phyloP scores from a whole-genome alignment of 495 filamentous ascomycete genomes.

The Talaromyces proteolyticus region DNA sequence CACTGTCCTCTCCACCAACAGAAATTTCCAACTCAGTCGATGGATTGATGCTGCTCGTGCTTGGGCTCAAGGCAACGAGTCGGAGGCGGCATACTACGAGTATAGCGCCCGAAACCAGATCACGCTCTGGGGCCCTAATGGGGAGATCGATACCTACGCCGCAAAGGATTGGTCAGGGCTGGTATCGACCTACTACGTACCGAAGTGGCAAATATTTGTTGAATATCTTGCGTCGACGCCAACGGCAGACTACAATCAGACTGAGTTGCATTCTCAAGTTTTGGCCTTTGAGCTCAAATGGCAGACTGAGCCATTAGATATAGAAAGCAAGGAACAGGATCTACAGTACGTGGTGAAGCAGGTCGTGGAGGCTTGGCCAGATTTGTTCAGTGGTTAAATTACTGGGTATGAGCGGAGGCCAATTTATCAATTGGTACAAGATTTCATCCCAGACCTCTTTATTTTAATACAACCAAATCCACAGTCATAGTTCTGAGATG shows the following conservation, averaged over 20 bases:
- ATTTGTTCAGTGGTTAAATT: too few relatives aligned
- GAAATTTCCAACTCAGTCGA: constrained; percentile 32
- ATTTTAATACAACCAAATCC: too few relatives aligned
- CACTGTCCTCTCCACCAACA: constrained; percentile 35
- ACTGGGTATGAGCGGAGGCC: too few relatives aligned
- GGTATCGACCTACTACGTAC: constrained; percentile 38
- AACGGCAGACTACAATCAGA: constrained; percentile 20
- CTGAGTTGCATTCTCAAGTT: constrained; percentile 18
- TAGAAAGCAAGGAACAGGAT: too few relatives aligned
- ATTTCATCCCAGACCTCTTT: too few relatives aligned
- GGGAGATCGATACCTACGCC: constrained; percentile 45
- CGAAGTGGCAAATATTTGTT: constrained; percentile 41
- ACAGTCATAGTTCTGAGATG: too few relatives aligned
- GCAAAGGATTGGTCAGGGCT: constrained; percentile 44
- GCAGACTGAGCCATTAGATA: too few relatives aligned
- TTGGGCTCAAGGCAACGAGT: constrained; percentile 20
- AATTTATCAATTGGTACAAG: too few relatives aligned
- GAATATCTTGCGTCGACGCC: constrained; percentile 32
- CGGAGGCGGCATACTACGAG: constrained; percentile 31
- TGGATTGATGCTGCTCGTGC: constrained; percentile 36
- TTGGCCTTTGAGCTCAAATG: constrained; percentile 31
- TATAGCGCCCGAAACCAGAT: constrained; percentile 49
- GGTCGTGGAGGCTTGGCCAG: too few relatives aligned
- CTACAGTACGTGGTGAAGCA: too few relatives aligned
- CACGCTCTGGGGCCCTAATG: constrained; percentile 47